Conservation (phyloP, 768 basidiomycete genomes). For the Saitozyma sp. region DNA sequence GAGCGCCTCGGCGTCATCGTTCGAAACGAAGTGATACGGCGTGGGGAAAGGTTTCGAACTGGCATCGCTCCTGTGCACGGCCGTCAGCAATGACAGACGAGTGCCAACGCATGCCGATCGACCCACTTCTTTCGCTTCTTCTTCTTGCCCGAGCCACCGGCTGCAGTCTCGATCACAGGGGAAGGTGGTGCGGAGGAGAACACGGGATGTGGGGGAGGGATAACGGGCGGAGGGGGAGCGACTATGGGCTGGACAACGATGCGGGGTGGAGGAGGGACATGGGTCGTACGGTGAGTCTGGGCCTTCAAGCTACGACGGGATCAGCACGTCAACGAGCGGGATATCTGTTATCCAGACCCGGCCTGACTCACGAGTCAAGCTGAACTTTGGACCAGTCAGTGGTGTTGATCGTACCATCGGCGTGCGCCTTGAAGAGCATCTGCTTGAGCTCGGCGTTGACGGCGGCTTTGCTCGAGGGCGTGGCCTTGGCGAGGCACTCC, state of each 20-base stretch:
- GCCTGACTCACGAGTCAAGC: constrained; percentile 70
- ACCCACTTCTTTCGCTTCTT: constrained; percentile 43
- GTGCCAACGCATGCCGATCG: background rate
- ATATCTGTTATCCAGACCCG: constrained; percentile 31
- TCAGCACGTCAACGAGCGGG: constrained; percentile 47
- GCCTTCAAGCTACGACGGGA: constrained; percentile 31
- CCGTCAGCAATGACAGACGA: background rate
- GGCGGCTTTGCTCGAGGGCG: constrained; percentile 77
- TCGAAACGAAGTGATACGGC: constrained; percentile 26
- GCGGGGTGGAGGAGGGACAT: constrained; percentile 19
- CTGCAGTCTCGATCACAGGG: constrained; percentile 56
- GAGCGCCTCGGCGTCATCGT: constrained; percentile 52
- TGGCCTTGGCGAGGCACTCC: constrained; percentile 86
- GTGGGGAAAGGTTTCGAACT: constrained; percentile 31
- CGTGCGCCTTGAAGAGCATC: constrained; percentile 92
- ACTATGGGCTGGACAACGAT: constrained; percentile 3
- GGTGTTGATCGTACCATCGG: constrained; percentile 79
- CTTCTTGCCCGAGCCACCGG: constrained; percentile 56
- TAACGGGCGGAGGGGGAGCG: constrained; percentile 3
- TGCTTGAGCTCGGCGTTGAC: constrained; percentile 92
- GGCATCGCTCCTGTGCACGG: constrained; percentile 16
- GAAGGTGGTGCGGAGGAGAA: constrained; percentile 2
- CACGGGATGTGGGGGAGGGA: constrained; percentile 3
- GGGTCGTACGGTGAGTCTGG: constrained; percentile 33
- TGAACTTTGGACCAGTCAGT: constrained; percentile 90